Conservation (phyloP, 345 rosid species). For the Salix dunnii region DNA sequence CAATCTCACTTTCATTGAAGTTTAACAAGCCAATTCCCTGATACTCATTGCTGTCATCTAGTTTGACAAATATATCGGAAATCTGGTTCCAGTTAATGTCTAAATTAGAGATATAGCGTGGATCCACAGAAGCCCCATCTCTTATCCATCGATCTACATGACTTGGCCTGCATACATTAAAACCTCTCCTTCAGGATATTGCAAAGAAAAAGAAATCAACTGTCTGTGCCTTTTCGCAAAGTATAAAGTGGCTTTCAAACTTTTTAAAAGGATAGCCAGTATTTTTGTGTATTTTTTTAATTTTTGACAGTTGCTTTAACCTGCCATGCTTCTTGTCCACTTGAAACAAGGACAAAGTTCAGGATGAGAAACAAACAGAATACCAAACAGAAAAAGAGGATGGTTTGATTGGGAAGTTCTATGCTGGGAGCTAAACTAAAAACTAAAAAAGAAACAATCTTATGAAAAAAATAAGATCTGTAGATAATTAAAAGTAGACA, state of each 20-base stretch:
- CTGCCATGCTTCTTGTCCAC: not conserved
- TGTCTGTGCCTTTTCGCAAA: not conserved
- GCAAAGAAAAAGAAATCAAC: not conserved
- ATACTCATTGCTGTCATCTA: slow-evolving; percentile 42
- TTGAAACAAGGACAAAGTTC: not conserved
- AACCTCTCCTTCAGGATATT: slow-evolving; percentile 15
- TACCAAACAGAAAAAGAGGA: not conserved
- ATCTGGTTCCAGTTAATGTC: slow-evolving; percentile 65
- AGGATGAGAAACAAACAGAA: too few species aligned
- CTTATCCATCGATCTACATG: slow-evolving; percentile 50
- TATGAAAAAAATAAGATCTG: not conserved
- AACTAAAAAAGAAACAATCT: not conserved
- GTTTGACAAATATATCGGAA: slow-evolving; percentile 44
- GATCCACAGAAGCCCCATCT: slow-evolving; percentile 37
- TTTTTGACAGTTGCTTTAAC: not conserved
- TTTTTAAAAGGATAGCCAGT: not conserved
- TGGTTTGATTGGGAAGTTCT: not conserved
- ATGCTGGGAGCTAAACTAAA: not conserved
- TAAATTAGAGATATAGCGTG: slow-evolving; percentile 51
- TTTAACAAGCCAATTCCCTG: slow-evolving; percentile 75
- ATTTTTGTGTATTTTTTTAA: not conserved
- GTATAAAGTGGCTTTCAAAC: not conserved
- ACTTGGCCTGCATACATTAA: slow-evolving; percentile 29
- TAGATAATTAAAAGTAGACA: not conserved
- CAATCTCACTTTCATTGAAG: slow-evolving; percentile 57